Evolutionary conservation across 345 rosid species (phyloP).

Genomic region (Citrus hindsii): DNA sequence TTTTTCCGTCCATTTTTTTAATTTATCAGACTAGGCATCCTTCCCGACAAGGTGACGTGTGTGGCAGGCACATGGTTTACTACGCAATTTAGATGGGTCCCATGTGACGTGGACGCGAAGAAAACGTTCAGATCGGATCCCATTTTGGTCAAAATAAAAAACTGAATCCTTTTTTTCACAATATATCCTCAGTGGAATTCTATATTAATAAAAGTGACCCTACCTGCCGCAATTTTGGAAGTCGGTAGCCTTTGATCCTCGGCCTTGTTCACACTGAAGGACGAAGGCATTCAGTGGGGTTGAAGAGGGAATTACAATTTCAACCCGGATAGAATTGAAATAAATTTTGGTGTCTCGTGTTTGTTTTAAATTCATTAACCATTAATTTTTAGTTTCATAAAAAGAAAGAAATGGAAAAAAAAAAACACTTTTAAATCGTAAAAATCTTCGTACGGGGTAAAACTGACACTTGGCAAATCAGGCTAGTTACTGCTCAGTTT

Average conservation of each 20-base stretch:
- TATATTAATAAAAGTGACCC: conserved; percentile 8
- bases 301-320: background rate
- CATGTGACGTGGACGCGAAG: conserved; percentile 30
- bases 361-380: background rate
- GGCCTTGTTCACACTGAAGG: background rate
- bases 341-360: background rate
- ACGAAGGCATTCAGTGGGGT: background rate
- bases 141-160: background rate
- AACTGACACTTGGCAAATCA: background rate
- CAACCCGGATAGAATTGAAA: background rate
- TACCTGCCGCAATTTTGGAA: conserved; percentile 2
- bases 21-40: conserved; percentile 12
- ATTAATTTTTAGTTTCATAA: too few species aligned
- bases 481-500: background rate
- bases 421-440: too few species aligned
- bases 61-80: conserved; percentile 21
- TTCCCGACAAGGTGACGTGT: conserved; percentile 52
- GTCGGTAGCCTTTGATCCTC: background rate
- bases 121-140: conserved; percentile 18
- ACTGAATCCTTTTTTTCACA: background rate
- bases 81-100: conserved; percentile 28
- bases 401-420: too few species aligned
- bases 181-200: background rate
- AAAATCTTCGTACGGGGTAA: background rate
- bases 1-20: background rate